Evolutionary conservation across 1,284 basidiomycete species (phyloP), one percentile per base, ranked within the genome.

Genomic region (Ustilago tritici): DNA sequence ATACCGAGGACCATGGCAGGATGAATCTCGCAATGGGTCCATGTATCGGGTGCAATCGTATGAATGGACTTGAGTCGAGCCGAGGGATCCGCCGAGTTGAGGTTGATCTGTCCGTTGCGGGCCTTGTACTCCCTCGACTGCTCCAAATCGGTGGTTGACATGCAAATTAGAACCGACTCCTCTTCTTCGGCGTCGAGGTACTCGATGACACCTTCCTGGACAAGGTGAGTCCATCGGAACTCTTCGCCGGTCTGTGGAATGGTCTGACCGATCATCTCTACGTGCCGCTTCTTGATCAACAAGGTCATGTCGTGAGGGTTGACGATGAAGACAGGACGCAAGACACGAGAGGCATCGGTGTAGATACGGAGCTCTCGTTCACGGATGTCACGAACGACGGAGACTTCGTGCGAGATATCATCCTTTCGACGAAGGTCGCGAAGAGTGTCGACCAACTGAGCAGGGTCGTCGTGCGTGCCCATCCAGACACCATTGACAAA

Each of bases 401-500:
- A 96, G 11, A 98, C 95, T 87, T 99, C 96, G 58, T 93, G 91
- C 84, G 93, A 94, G 86, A 99, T 95, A 87, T 98, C 95, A 79
- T 97, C 95, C 86, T 94, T 95, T 79, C 97, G 89, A 74, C 97
- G 91, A 76, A 99, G 90, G 82, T 93, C 92, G 86, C 95, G 93
- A 85, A 99, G 91, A 28, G 95, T 98, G 84, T 93, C 92, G 76
- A 98, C 94, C 61, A 99, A 89, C 80, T 94, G 93, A 55, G 92
- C 92, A 17, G 96, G 94, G 81, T 98, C 93, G 68, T 95, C 93
- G 88, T 98, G 95, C n/a, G 98, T 94, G 78, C 97, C 97, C 90
- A 98, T 95, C 97, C 97, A 99, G 11, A 98, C 95, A 85, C 97
- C 97, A 83, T 99, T 99, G 76, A 99, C 94, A 87, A 99, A 99